Conservation (phyloP, 768 basidiomycete genomes). For the Chalciporus sphaerocephalus region DNA sequence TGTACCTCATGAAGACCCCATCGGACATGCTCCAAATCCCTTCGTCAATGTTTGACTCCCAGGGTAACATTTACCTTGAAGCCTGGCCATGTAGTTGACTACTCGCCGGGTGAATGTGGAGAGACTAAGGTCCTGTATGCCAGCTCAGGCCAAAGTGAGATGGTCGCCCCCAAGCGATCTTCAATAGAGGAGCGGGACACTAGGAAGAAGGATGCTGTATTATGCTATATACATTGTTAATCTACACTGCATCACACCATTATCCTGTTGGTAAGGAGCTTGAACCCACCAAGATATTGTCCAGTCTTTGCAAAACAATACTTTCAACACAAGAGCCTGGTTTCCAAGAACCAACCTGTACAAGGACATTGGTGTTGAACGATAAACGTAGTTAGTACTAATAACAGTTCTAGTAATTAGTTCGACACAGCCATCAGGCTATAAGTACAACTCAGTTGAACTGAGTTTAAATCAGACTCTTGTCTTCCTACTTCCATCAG, state of each 20-base stretch:
- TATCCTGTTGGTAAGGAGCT: slow-evolving; percentile 4
- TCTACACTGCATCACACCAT: slow-evolving; percentile 19
- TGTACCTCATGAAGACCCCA: slow-evolving; percentile 79
- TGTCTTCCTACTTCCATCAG: too few species aligned
- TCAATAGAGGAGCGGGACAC: slow-evolving; percentile 22
- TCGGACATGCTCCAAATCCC: slow-evolving; percentile 65
- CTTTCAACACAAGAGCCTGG: neutral
- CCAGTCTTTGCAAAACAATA: neutral
- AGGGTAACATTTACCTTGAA: slow-evolving; percentile 55
- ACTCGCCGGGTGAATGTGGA: slow-evolving; percentile 51
- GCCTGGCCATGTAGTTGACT: slow-evolving; percentile 41
- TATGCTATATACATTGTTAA: slow-evolving; percentile 30
- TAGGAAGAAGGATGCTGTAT: slow-evolving; percentile 23
- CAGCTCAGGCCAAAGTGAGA: slow-evolving; percentile 57
- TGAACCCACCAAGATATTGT: neutral
- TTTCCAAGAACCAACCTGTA: neutral
- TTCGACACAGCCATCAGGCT: too few species aligned
- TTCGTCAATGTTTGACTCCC: slow-evolving; percentile 65
- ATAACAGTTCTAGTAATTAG: too few species aligned
- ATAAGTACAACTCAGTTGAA: too few species aligned
- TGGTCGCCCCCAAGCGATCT: slow-evolving; percentile 29
- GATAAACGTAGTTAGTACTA: too few species aligned
- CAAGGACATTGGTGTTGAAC: too few species aligned
- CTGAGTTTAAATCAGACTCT: too few species aligned
- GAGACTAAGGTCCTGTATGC: slow-evolving; percentile 65